phyloP scores from a whole-genome alignment of 2,329 filamentous ascomycete genomes.

The Paecilomyces sp. region DNA sequence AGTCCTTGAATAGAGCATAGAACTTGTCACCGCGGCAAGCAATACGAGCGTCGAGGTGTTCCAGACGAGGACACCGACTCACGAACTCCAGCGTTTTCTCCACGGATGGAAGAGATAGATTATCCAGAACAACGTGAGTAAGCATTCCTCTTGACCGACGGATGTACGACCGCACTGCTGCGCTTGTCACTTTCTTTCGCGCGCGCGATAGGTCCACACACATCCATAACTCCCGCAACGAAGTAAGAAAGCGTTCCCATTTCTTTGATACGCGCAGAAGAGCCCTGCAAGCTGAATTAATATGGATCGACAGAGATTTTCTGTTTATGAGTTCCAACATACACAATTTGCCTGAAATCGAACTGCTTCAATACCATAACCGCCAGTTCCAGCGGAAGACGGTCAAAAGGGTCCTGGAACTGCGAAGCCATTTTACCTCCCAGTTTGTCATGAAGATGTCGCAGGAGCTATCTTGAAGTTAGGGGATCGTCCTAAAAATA shows the following conservation, averaged over 20 bases:
- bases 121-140: slow-evolving; percentile 22
- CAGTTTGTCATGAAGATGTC: slow-evolving; percentile 43
- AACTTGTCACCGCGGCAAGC: slow-evolving; percentile 12
- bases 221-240: slow-evolving; percentile 43
- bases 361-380: slow-evolving; percentile 46
- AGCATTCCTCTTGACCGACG: slow-evolving; percentile 26
- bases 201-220: slow-evolving; percentile 47
- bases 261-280: slow-evolving; percentile 49
- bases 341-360: slow-evolving; percentile 46
- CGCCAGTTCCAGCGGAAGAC: slow-evolving; percentile 49
- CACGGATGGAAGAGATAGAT: slow-evolving; percentile 17
- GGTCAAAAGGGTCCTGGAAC: slow-evolving; percentile 42
- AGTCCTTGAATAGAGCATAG: slow-evolving; percentile 18
- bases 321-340: slow-evolving; percentile 10
- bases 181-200: slow-evolving; percentile 32
- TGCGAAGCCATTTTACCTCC: slow-evolving; percentile 20
- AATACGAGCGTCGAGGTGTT: slow-evolving; percentile 21
- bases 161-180: slow-evolving; percentile 27
- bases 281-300: slow-evolving; percentile 19
- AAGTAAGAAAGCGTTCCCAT: slow-evolving; percentile 48
- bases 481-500: background rate
- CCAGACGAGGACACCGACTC: slow-evolving; percentile 26
- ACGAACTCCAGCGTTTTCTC: slow-evolving; percentile 21
- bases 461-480: slow-evolving; percentile 28
- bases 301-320: slow-evolving; percentile 3